Base-by-base conservation (phyloP, 805 yeast species). In the Pichia exigua region DNA sequence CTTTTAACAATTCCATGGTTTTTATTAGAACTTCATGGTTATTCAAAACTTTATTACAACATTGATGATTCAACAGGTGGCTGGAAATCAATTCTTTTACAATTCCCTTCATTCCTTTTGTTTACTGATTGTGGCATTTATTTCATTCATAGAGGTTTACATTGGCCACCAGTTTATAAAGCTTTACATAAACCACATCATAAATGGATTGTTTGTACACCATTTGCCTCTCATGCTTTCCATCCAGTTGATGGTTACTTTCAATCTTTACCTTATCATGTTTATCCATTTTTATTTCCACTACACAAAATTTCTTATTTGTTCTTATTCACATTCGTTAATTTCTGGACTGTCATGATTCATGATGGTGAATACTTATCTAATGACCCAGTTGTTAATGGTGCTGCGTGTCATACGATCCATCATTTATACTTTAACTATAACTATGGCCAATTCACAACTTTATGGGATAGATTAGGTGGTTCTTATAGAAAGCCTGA, bases 151-250 rank as follows among this genome's bases (percentile, higher is more conserved):
- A 82, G 98, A 66, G 79, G 87, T 79, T 77, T 94, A 63, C 99
- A 94, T 68, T 89, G 94, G 88, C 97, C 97, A 22, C 60, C 75
- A 18, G 84, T 94, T 42, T 94, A 94, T 79, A 91, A 85, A 73
- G 68, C 63, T 26, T 73, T 94, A 56, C 99, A 94, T 74, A 94
- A 94, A 73, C 97, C 97, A 13, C 99, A 94, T 70, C 99, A 94
- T 78, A 94, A 94, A 73, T 94, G 99, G 99, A 82, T 94, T 60
- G 97, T 94, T 42, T 92, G 98, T 55, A 92, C 99, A 11, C 99
- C 99, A 44, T 94, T 85, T 72, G 99, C 99, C 0, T 88, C 96
- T 10, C 97, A 91, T 65, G 97, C 98, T 26, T 94, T 94, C 89
- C 96, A 94, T 70, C 98, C 99, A 15, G 86, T 94, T 49, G 99